Evolutionary conservation across 345 rosid genomes (phyloP).

Genomic region (Hirschfeldia incana): DNA sequence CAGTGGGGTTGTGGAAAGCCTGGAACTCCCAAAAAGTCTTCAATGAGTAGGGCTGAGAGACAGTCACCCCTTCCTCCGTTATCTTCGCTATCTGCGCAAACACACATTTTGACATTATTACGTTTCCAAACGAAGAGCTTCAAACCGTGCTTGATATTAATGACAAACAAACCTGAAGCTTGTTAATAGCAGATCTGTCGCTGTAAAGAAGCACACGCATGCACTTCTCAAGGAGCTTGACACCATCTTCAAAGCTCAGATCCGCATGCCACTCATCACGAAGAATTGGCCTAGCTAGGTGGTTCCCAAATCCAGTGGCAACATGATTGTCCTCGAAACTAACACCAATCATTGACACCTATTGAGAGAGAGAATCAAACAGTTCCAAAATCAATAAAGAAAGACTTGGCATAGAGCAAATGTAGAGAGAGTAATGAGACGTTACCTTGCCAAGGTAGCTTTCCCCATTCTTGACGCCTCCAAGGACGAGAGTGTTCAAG

Average conservation of each 20-base stretch:
- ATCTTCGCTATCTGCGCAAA: slow-evolving; percentile 81
- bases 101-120: neutral
- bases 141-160: no score
- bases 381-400: slow-evolving; percentile 12
- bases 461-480: slow-evolving; percentile 92
- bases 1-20: slow-evolving; percentile 77
- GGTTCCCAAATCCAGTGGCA: slow-evolving; percentile 65
- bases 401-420: no score
- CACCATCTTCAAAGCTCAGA: slow-evolving; percentile 91
- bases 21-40: slow-evolving; percentile 84
- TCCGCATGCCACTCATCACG: slow-evolving; percentile 92
- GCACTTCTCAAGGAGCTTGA: slow-evolving; percentile 87
- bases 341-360: slow-evolving; percentile 95
- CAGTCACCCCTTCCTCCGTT: slow-evolving; percentile 79
- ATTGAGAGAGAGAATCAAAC: slow-evolving; percentile 18
- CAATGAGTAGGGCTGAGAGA: slow-evolving; percentile 83
- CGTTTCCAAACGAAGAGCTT: neutral
- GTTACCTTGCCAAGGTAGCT: slow-evolving; percentile 92
- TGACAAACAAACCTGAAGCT: slow-evolving; percentile 75
- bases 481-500: slow-evolving; percentile 96
- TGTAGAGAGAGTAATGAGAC: slow-evolving; percentile 4
- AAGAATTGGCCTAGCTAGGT: slow-evolving; percentile 91
- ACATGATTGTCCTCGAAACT: slow-evolving; percentile 89
- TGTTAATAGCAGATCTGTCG: slow-evolving; percentile 64
- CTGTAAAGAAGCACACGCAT: slow-evolving; percentile 69